Conservation (phyloP, 1,284 basidiomycete genomes). For the Fomitopsis pinicola region DNA sequence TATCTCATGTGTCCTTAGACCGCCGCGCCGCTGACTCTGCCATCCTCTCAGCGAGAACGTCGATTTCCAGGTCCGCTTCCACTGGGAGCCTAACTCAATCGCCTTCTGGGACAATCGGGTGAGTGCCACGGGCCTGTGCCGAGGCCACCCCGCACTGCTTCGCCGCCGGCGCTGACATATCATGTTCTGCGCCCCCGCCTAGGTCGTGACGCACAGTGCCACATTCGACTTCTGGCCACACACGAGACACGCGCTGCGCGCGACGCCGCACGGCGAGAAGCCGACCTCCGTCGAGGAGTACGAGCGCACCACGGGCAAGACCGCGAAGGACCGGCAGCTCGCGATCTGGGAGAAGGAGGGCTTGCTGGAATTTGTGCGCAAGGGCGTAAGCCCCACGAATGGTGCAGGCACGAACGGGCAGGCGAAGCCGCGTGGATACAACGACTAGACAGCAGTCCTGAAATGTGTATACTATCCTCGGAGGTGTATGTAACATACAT, state of each 20-base stretch:
- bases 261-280: conserved; percentile 78
- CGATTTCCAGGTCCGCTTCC: conserved; percentile 71
- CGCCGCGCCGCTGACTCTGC: not conserved
- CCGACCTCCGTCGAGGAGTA: conserved; percentile 75
- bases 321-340: conserved; percentile 60
- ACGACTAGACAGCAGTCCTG: conserved; percentile 39
- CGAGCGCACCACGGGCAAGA: conserved; percentile 54
- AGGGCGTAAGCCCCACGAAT: not conserved
- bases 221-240: conserved; percentile 77
- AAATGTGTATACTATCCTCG: not conserved
- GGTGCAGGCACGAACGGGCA: conserved; percentile 19
- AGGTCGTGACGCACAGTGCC: conserved; percentile 73
- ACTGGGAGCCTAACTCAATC: conserved; percentile 64
- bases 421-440: conserved; percentile 50
- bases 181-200: not conserved
- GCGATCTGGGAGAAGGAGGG: conserved; percentile 65
- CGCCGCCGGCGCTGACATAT: conserved; percentile 1
- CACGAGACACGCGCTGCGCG: conserved; percentile 71
- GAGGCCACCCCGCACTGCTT: conserved; percentile 1
- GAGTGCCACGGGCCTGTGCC: conserved; percentile 15
- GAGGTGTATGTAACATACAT: not conserved
- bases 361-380: conserved; percentile 20
- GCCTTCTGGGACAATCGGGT: conserved; percentile 76
- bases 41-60: conserved; percentile 43
- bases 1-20: not conserved